Percentiles rank a stretch among this genome's conserved stretches.
Conservation (phyloP, 1,139 yeast genomes). For the Tardiomyces digboiensis region DNA sequence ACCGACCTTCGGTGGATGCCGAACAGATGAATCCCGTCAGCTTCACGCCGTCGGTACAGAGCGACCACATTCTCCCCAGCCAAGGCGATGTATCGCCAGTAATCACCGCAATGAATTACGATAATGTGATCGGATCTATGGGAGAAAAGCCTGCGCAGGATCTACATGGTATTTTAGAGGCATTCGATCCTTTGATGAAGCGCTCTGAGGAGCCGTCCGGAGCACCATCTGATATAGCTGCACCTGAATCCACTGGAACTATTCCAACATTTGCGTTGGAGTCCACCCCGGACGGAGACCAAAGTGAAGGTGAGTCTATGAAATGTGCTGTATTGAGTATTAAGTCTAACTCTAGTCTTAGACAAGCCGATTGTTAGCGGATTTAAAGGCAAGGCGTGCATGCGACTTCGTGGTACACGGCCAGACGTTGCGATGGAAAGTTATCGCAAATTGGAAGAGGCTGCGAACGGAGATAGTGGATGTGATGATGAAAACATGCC, state of each 20-base stretch:
- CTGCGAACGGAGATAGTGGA: no score
- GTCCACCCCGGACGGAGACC: no score
- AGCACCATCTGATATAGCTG: no score
- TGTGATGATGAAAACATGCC: no score
- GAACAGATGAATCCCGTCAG: neutral
- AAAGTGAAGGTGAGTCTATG: no score
- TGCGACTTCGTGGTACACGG: neutral
- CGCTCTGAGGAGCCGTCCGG: no score
- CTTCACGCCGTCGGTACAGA: neutral
- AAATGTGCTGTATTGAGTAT: no score
- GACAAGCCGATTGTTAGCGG: no score
- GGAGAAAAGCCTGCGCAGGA: conserved; percentile 4
- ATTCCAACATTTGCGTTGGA: no score
- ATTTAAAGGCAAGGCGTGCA: neutral
- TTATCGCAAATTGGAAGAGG: neutral
- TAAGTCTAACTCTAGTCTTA: no score
- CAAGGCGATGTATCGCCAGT: neutral
- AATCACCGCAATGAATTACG: neutral
- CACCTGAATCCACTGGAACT: no score
- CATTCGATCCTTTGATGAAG: conserved; percentile 25
- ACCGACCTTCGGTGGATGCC: neutral
- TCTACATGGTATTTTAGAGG: conserved; percentile 21
- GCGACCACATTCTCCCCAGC: neutral
- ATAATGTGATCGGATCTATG: neutral
- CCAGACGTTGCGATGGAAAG: neutral